These are phyloP conservation scores for Chlorella sp. DNA, from an alignment of 139 green algal genomes.

Conservation along the genomic window DNA sequence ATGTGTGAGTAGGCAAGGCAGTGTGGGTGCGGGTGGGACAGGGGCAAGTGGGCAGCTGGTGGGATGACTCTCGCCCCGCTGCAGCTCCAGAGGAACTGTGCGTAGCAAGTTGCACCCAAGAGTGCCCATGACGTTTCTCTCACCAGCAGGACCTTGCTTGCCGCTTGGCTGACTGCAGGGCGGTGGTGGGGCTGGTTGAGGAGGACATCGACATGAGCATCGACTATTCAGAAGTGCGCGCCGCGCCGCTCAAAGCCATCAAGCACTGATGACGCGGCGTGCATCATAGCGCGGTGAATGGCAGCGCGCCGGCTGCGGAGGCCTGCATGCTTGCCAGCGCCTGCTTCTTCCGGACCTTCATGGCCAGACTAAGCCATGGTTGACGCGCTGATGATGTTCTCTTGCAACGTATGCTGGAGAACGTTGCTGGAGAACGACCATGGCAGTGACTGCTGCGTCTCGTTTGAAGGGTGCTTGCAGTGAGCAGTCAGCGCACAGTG, in stretches of 20 bases:
- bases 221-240: not conserved
- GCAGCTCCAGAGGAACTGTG: not conserved
- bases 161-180: not conserved
- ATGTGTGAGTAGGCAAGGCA: constrained; percentile 66
- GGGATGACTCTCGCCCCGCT: not conserved
- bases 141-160: not conserved
- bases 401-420: too few relatives aligned
- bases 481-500: too few relatives aligned
- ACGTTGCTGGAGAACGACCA: too few relatives aligned
- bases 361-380: too few relatives aligned
- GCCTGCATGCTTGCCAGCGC: too few relatives aligned
- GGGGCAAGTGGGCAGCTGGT: not conserved
- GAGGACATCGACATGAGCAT: not conserved
- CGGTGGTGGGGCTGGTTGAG: not conserved
- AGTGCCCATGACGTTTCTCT: not conserved
- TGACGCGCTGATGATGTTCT: too few relatives aligned
- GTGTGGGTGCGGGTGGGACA: not conserved
- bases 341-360: too few relatives aligned
- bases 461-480: too few relatives aligned
- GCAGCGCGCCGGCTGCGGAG: too few relatives aligned
- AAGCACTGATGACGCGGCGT: not conserved
- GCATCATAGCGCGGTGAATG: not conserved
- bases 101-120: not conserved
- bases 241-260: not conserved
- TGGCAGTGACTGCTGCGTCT: too few relatives aligned